Evolutionary conservation across 2,329 filamentous ascomycete species (phyloP).

Genomic region (Colletotrichum orbiculare): DNA sequence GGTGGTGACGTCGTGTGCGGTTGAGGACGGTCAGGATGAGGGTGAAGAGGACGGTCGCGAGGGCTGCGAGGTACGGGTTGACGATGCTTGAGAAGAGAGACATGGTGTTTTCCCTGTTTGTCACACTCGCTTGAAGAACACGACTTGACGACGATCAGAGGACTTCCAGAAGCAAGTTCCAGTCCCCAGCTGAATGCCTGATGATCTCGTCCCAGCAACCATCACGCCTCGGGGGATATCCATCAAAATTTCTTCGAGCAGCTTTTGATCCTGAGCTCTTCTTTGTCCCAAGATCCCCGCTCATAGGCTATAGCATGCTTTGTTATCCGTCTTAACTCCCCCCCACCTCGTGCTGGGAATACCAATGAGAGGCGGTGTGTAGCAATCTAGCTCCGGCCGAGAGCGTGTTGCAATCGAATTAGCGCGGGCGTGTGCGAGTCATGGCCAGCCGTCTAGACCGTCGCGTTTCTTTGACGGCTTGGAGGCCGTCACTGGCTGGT

Average conservation of each 20-base stretch:
- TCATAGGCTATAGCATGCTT: background rate
- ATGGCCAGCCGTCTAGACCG: background rate
- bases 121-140: background rate
- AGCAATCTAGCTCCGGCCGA: background rate
- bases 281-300: conserved; percentile 26
- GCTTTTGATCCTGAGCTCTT: background rate
- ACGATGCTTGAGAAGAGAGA: background rate
- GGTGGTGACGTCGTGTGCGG: background rate
- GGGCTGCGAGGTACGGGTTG: conserved; percentile 20
- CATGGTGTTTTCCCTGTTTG: background rate
- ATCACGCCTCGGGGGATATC: background rate
- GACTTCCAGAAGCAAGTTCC: conserved; percentile 2
- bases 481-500: background rate
- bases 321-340: conserved; percentile 8
- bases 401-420: background rate
- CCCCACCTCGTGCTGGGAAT: conserved; percentile 16
- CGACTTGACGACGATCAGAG: background rate
- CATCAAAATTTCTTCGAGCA: background rate
- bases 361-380: conserved; percentile 4
- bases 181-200: background rate
- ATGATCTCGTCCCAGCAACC: background rate
- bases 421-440: background rate
- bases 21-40: conserved; percentile 10
- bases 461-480: too few species aligned
- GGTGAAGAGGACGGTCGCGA: conserved; percentile 6